These are phyloP conservation scores for Solanum peruvianum DNA, from an alignment of 257 asterid species.

Conservation along the genomic window DNA sequence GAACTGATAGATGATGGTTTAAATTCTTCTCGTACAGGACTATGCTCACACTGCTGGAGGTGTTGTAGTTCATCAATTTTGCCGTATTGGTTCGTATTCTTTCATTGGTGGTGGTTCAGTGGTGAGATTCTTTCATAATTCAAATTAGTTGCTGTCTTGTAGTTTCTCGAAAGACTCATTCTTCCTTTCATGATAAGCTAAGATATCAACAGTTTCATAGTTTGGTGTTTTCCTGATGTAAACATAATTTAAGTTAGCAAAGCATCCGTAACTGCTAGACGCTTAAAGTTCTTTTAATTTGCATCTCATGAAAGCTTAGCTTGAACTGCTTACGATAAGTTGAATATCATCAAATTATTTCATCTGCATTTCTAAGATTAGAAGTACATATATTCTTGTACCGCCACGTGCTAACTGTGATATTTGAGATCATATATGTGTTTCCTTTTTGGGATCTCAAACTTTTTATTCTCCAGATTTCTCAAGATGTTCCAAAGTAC, in stretches of 20 bases:
- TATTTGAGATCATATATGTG: neutral
- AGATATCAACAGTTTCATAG: neutral
- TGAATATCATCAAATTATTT: neutral
- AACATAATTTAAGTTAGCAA: neutral
- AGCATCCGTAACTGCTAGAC: neutral
- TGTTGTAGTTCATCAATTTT: conserved; percentile 76
- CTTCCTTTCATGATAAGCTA: neutral
- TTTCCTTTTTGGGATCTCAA: neutral
- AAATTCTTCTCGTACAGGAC: conserved; percentile 41
- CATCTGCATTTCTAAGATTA: neutral
- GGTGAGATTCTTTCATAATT: conserved; percentile 23
- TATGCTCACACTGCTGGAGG: conserved; percentile 82
- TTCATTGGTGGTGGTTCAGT: conserved; percentile 97
- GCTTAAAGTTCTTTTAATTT: neutral
- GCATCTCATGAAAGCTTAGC: neutral
- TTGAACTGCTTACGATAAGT: neutral
- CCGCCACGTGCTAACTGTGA: neutral
- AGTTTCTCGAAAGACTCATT: neutral
- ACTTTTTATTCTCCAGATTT: conserved; percentile 31
- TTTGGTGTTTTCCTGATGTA: neutral
- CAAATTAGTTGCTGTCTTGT: neutral
- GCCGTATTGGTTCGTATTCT: conserved; percentile 81
- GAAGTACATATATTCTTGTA: neutral
- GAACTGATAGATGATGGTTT: conserved; percentile 1
- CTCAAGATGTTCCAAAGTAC: conserved; percentile 91